phyloP scores from a whole-genome alignment of 2,329 filamentous ascomycete species.

The Didymella segeticola region DNA sequence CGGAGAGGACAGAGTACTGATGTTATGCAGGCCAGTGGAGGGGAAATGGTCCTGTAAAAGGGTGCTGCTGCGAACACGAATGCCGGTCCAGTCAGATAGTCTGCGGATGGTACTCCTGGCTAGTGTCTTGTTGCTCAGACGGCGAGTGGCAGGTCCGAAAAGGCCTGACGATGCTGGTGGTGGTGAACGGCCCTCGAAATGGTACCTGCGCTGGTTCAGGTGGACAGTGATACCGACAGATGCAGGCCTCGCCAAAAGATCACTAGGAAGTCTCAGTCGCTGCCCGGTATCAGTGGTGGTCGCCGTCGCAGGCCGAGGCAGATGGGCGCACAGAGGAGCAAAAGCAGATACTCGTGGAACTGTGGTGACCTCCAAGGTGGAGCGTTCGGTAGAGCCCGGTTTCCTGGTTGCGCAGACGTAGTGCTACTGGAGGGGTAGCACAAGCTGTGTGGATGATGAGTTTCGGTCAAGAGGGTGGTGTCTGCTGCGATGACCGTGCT shows the following conservation, averaged over 20 bases:
- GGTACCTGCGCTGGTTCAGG: slow-evolving; percentile 49
- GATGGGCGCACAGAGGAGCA: slow-evolving; percentile 50
- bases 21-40: slow-evolving; percentile 41
- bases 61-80: slow-evolving; percentile 37
- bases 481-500: slow-evolving; percentile 39
- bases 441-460: slow-evolving; percentile 45
- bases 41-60: slow-evolving; percentile 42
- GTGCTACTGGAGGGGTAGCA: slow-evolving; percentile 51
- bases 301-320: slow-evolving; percentile 44
- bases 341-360: slow-evolving; percentile 49
- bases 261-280: slow-evolving; percentile 53
- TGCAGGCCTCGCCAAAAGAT: slow-evolving; percentile 54
- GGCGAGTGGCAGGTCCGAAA: slow-evolving; percentile 38
- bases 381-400: slow-evolving; percentile 51
- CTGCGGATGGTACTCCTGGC: slow-evolving; percentile 38
- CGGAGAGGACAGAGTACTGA: slow-evolving; percentile 44
- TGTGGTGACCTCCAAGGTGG: slow-evolving; percentile 42
- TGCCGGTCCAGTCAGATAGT: slow-evolving; percentile 32
- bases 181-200: slow-evolving; percentile 36
- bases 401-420: slow-evolving; percentile 57
- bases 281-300: slow-evolving; percentile 49
- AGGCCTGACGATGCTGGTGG: slow-evolving; percentile 33
- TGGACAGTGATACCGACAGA: slow-evolving; percentile 50
- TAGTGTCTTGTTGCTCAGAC: slow-evolving; percentile 40
- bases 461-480: slow-evolving; percentile 43